Percentiles rank a stretch among this genome's conserved stretches.
phyloP scores from a whole-genome alignment of 2,329 filamentous ascomycete genomes.

The Incumbomyces delicatus region DNA sequence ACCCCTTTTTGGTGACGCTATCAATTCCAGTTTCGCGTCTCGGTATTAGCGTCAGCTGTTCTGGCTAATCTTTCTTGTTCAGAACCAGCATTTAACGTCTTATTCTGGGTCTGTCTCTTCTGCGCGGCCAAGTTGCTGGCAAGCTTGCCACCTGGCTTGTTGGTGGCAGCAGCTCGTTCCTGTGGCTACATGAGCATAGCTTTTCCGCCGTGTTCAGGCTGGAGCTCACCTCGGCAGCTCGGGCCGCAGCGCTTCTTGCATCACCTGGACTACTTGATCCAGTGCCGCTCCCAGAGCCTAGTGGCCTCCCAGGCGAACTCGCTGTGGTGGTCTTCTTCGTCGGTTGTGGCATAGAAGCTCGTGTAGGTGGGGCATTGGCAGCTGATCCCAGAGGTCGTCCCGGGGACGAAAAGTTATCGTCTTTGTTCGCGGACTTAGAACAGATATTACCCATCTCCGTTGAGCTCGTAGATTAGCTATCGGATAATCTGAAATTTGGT shows the following conservation, averaged over 20 bases:
- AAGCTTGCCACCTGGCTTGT: constrained; percentile 54
- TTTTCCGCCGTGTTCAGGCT: neutral
- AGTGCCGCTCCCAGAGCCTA: constrained; percentile 43
- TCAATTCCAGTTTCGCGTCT: constrained; percentile 35
- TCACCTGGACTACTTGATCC: constrained; percentile 36
- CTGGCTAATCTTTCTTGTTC: constrained; percentile 54
- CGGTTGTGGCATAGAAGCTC: constrained; percentile 41
- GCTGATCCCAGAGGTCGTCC: constrained; percentile 61
- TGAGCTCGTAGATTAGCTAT: neutral
- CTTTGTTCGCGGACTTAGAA: constrained; percentile 54
- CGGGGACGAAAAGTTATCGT: constrained; percentile 59
- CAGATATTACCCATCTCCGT: constrained; percentile 75
- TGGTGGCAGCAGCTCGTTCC: constrained; percentile 56
- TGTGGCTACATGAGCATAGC: constrained; percentile 25
- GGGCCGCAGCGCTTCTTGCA: constrained; percentile 63
- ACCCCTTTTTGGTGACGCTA: too few relatives aligned
- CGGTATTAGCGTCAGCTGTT: constrained; percentile 55
- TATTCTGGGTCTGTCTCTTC: constrained; percentile 60
- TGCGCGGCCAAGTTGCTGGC: constrained; percentile 62
- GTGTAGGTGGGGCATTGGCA: constrained; percentile 33
- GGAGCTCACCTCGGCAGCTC: constrained; percentile 68
- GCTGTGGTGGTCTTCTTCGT: constrained; percentile 24
- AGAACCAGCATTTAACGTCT: constrained; percentile 60
- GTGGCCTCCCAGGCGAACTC: constrained; percentile 48
- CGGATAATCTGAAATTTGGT: too few relatives aligned